Conservation (phyloP, 306 rosid genomes). For the Castanea sativa region DNA sequence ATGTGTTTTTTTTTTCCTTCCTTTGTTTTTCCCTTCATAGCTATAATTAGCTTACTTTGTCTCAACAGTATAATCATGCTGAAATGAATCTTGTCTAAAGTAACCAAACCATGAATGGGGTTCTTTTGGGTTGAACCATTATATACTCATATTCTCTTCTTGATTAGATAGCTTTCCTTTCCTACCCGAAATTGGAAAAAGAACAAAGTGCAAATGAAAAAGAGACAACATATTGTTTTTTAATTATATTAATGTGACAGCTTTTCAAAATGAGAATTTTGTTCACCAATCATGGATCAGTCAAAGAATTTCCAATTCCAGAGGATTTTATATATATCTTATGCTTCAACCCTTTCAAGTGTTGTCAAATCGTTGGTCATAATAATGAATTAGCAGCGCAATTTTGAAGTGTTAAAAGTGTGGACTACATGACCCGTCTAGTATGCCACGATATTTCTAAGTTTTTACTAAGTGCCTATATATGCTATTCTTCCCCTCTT, state of each 20-base stretch:
- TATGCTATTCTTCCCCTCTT: constrained; percentile 1
- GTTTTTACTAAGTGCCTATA: not conserved
- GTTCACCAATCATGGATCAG: constrained; percentile 42
- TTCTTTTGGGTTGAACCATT: not conserved
- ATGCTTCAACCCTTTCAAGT: constrained; percentile 35
- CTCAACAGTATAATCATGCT: not conserved
- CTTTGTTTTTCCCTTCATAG: not conserved
- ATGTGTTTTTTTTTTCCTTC: not conserved
- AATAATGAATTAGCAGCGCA: constrained; percentile 2
- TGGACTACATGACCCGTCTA: not conserved
- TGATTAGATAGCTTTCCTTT: not conserved
- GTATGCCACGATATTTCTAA: not conserved
- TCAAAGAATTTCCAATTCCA: constrained; percentile 38
- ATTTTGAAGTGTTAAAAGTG: not conserved
- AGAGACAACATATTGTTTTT: not conserved
- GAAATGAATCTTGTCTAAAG: not conserved
- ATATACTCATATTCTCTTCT: not conserved
- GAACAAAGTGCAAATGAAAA: constrained; percentile 6
- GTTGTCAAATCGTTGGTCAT: constrained; percentile 60
- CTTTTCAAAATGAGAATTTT: constrained; percentile 29
- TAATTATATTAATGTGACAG: constrained; percentile 13
- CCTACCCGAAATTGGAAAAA: not conserved
- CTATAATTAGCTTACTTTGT: no score
- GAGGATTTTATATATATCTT: not conserved
- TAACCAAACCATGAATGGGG: not conserved